These are phyloP conservation scores for Mortierella sp. DNA, from an alignment of 371 early-diverging fungal genomes.

Conservation along the genomic window DNA sequence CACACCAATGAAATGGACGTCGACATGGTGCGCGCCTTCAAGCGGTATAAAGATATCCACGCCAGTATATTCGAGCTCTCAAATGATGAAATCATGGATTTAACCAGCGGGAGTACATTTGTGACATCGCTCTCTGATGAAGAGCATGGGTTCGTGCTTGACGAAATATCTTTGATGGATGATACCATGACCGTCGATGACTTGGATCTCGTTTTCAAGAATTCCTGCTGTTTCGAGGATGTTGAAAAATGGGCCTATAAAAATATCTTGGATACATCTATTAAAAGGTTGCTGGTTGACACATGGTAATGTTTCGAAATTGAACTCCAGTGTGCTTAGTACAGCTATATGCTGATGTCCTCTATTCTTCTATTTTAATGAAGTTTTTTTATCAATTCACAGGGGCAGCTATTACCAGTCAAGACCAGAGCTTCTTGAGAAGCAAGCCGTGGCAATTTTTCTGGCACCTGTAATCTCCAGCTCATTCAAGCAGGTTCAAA, in stretches of 20 bases:
- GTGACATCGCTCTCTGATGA: background rate
- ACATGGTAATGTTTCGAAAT: background rate
- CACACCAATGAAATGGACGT: background rate
- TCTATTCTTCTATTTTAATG: background rate
- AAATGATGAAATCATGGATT: background rate
- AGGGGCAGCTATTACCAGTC: background rate
- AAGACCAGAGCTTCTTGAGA: background rate
- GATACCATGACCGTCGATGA: background rate
- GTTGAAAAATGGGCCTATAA: background rate
- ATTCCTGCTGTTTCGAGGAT: background rate
- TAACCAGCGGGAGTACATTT: background rate
- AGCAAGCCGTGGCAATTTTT: background rate
- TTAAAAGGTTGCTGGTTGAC: slow-evolving; percentile 1
- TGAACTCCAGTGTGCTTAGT: background rate
- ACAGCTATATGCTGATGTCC: background rate
- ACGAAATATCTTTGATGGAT: background rate
- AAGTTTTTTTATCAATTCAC: background rate
- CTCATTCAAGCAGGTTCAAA: slow-evolving; percentile 4
- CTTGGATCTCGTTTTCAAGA: background rate
- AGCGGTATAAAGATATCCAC: background rate
- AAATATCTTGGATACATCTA: background rate
- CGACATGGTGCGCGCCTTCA: background rate
- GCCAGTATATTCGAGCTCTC: background rate
- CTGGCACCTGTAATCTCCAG: background rate
- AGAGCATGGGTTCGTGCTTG: background rate